phyloP scores from a whole-genome alignment of 176 grass and related monocot genomes.

The Leersia perrieri region DNA sequence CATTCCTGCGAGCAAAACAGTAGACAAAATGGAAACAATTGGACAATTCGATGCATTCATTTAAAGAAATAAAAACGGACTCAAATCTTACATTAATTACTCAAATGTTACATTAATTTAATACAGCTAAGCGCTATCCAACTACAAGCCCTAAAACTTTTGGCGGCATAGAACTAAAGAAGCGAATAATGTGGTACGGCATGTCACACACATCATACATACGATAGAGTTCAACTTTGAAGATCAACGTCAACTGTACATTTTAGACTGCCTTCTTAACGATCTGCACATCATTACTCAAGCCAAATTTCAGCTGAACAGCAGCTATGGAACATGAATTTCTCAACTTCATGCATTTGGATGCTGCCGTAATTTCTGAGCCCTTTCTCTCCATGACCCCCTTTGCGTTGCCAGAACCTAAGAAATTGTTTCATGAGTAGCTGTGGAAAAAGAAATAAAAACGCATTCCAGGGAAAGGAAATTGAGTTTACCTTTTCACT shows the following conservation, averaged over 20 bases:
- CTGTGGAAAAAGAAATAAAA: constrained; percentile 2
- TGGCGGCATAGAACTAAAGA: background rate
- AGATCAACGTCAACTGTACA: background rate
- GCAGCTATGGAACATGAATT: background rate
- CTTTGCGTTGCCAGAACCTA: constrained; percentile 79
- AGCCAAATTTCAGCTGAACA: background rate
- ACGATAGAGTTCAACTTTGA: background rate
- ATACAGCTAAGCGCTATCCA: background rate
- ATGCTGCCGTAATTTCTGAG: constrained; percentile 52
- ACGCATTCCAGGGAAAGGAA: background rate
- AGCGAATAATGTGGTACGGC: background rate
- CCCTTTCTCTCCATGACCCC: constrained; percentile 83
- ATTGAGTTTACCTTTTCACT: constrained; percentile 58
- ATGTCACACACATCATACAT: background rate
- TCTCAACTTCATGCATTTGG: constrained; percentile 45
- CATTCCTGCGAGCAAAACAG: background rate
- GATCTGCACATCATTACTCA: background rate
- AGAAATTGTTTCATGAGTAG: constrained; percentile 14
- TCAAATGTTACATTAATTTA: constrained; percentile 13
- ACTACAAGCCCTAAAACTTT: background rate
- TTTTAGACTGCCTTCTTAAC: background rate
- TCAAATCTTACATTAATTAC: background rate
- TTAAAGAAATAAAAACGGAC: background rate
- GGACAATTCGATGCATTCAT: background rate
- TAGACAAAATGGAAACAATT: background rate